These are phyloP conservation scores for Aquilaria malaccensis DNA, from an alignment of 345 rosid genomes.

Conservation along the genomic window DNA sequence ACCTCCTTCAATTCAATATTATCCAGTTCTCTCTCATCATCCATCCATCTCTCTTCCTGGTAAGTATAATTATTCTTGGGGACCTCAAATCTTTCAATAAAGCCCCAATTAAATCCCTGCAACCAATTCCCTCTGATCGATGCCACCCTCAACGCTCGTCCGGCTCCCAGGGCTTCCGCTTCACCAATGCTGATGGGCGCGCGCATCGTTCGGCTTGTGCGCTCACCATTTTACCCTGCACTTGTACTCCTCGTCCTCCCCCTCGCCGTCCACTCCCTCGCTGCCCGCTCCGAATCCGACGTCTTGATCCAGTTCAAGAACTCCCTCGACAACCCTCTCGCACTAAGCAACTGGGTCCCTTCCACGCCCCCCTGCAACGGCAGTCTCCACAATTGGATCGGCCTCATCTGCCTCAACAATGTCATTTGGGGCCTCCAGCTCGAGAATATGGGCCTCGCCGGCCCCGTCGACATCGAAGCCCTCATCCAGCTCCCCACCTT, in stretches of 20 bases:
- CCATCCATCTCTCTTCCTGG: no score
- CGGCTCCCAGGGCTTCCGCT: constrained; percentile 8
- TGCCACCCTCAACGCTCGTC: constrained; percentile 1
- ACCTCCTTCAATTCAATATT: no score
- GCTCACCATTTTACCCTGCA: constrained; percentile 19
- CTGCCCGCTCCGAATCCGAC: constrained; percentile 23
- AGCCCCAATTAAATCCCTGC: background rate
- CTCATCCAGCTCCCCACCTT: constrained; percentile 29
- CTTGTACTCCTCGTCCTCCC: constrained; percentile 10
- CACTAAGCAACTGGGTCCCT: constrained; percentile 37
- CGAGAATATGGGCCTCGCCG: constrained; percentile 47
- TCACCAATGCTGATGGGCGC: constrained; percentile 38
- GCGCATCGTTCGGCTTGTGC: constrained; percentile 32
- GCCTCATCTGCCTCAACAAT: constrained; percentile 43
- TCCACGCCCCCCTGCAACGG: constrained; percentile 29
- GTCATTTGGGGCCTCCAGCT: constrained; percentile 55
- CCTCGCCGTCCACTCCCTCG: constrained; percentile 11
- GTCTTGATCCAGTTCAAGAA: constrained; percentile 30
- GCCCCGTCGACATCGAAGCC: constrained; percentile 35
- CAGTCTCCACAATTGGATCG: constrained; percentile 41
- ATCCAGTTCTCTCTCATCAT: constrained; percentile 2
- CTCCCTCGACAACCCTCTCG: constrained; percentile 16
- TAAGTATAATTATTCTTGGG: no score
- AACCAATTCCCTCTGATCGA: background rate
- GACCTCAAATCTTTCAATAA: background rate